phyloP scores from a whole-genome alignment of 805 yeast genomes.

The Zygosaccharomyces gambellarensis region DNA sequence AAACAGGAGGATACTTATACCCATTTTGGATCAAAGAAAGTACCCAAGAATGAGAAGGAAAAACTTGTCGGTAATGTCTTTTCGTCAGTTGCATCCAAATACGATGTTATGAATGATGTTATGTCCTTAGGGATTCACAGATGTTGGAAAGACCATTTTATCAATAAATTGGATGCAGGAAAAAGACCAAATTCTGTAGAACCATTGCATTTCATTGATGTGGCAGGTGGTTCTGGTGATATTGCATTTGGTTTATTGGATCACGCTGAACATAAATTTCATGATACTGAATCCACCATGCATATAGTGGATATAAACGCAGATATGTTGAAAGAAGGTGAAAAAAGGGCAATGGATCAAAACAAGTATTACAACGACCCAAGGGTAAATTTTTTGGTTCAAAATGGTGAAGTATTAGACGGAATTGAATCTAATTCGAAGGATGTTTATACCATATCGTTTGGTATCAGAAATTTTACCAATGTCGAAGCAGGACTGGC shows the following conservation, averaged over 20 bases:
- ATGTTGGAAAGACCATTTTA: constrained; percentile 90
- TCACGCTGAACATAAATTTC: constrained; percentile 75
- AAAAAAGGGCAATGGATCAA: constrained; percentile 59
- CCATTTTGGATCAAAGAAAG: constrained; percentile 88
- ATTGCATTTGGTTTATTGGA: constrained; percentile 93
- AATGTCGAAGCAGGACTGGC: constrained; percentile 87
- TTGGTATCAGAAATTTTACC: constrained; percentile 96
- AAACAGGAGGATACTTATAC: constrained; percentile 38
- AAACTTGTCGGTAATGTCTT: constrained; percentile 80
- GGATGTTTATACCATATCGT: constrained; percentile 93
- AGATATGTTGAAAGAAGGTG: constrained; percentile 93
- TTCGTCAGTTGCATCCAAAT: constrained; percentile 88
- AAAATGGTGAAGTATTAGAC: constrained; percentile 88
- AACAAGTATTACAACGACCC: constrained; percentile 48
- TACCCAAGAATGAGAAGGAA: constrained; percentile 75
- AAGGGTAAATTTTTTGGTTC: constrained; percentile 77
- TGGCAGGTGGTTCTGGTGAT: constrained; percentile 99
- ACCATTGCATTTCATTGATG: constrained; percentile 86
- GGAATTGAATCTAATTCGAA: constrained; percentile 79
- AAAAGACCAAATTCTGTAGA: constrained; percentile 73
- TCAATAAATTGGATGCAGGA: constrained; percentile 86
- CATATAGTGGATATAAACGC: constrained; percentile 92
- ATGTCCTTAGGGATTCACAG: constrained; percentile 96
- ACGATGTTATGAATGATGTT: constrained; percentile 96
- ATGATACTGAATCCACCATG: constrained; percentile 75